Evolutionary conservation across 2,329 filamentous ascomycete genomes (phyloP), one percentile per base, ranked within the genome.

Genomic region (Pseudofabraea citricarpa): DNA sequence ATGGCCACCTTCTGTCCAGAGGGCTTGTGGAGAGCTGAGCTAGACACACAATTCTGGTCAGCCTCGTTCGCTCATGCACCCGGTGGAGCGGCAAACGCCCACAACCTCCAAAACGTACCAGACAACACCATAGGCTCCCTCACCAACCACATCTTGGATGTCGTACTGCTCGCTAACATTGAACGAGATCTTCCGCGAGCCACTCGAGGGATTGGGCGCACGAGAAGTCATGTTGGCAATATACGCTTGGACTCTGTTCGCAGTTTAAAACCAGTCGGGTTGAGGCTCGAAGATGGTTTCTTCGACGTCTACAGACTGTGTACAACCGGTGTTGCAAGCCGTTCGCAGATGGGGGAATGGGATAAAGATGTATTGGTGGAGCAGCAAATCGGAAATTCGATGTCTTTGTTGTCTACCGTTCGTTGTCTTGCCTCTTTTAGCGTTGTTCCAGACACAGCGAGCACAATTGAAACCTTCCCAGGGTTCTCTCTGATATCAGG

Each of bases 111-210:
- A 33, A 31, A 71, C 85, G 66, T 78, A 96, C 90, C 93, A 97
- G 56, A 98, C 93, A 54, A 98, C 91, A 66, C 93, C 93, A 63
- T 98, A 98, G 53, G 93, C 93, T 62, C 93, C 93, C 70, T 98
- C 93, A 56, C 93, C 93, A 48, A 98, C 94, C 38, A 98, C 93
- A 83, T 98, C 93, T 67, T 97, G 91, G 55, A 98, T 98, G 63
- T 98, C 93, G 65, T 98, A 98, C 68, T 98, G 93, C 69, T 98
- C 93, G 62, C 90, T 96, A 51, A 98, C 93, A 64, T 98, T 98
- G 83, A 98, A 98, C 44, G 90, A 97, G 66, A 98, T 98, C 79
- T 97, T 98, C 65, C 93, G 80, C 58, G 82, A 84, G 58, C 78
- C 78, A 59, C 75, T 69, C 46, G 75, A 48, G 19, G 57, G 56